Evolutionary conservation across 352 stramenopile genomes (phyloP).

Genomic region (Phytopythium aichiense): DNA sequence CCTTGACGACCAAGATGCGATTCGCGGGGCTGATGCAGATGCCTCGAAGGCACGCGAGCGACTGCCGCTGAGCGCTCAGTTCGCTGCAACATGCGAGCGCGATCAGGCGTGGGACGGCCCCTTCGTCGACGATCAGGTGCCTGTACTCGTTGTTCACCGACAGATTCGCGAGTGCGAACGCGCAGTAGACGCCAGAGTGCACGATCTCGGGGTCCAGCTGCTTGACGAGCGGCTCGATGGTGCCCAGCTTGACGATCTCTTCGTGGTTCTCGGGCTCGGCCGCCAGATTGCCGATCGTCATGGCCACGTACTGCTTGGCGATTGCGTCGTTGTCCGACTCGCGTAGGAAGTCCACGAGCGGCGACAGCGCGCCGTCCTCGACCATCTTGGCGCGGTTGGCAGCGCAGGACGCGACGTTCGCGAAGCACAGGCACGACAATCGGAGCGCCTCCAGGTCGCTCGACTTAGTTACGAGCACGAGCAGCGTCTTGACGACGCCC

Average conservation of each 20-base stretch:
- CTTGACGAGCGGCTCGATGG: constrained; percentile 88
- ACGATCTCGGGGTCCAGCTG: constrained; percentile 89
- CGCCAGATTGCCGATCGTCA: constrained; percentile 95
- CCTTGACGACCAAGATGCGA: constrained; percentile 84
- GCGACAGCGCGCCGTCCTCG: constrained; percentile 88
- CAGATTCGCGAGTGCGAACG: constrained; percentile 94
- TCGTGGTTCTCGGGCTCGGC: constrained; percentile 94
- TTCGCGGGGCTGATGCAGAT: constrained; percentile 93
- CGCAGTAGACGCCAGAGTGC: constrained; percentile 86
- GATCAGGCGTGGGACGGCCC: constrained; percentile 92
- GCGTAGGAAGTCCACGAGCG: constrained; percentile 89
- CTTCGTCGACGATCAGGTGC: constrained; percentile 90
- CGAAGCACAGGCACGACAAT: constrained; percentile 93
- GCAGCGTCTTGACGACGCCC: constrained; percentile 90
- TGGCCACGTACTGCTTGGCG: constrained; percentile 94
- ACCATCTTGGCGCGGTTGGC: constrained; percentile 90
- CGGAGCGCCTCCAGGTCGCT: constrained; percentile 92
- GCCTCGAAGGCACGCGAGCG: constrained; percentile 89
- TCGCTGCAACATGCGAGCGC: constrained; percentile 94
- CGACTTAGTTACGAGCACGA: constrained; percentile 89
- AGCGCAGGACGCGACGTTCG: constrained; percentile 90
- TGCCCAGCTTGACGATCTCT: constrained; percentile 90
- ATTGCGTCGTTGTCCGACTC: constrained; percentile 79
- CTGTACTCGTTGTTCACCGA: constrained; percentile 93
- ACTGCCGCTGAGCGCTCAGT: constrained; percentile 89